Evolutionary conservation across 2,329 filamentous ascomycete genomes (phyloP).

Genomic region (Corniculantispora saksenae): DNA sequence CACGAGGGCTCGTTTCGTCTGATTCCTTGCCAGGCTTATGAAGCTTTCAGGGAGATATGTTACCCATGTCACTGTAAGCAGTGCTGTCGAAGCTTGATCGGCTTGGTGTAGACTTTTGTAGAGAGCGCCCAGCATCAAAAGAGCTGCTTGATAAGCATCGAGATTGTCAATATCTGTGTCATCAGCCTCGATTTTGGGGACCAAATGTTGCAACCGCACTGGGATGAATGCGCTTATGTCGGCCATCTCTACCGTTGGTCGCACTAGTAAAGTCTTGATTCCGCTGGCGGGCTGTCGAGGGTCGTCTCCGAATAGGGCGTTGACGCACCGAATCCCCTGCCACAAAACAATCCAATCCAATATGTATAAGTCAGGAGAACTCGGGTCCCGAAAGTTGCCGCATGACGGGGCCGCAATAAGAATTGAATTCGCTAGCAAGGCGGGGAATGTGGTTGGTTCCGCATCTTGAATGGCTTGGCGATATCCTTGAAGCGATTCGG

Average conservation of each 20-base stretch:
- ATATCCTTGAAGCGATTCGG: slow-evolving; percentile 52
- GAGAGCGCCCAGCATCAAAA: slow-evolving; percentile 53
- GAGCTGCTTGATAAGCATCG: slow-evolving; percentile 40
- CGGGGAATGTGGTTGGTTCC: slow-evolving; percentile 47
- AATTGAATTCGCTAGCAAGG: slow-evolving; percentile 52
- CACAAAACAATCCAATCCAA: slow-evolving; percentile 59
- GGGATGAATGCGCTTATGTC: background rate
- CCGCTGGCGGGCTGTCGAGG: background rate
- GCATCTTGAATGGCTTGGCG: slow-evolving; percentile 51
- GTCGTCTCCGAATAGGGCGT: background rate
- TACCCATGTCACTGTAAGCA: slow-evolving; percentile 55
- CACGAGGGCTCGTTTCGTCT: slow-evolving; percentile 48
- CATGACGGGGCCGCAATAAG: slow-evolving; percentile 54
- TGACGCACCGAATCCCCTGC: slow-evolving; percentile 43
- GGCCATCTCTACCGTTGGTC: background rate
- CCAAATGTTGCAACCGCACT: background rate
- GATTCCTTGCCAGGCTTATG: slow-evolving; percentile 43
- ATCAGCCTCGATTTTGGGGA: background rate
- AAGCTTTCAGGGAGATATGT: slow-evolving; percentile 51
- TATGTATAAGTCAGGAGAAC: slow-evolving; percentile 48
- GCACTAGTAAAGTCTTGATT: slow-evolving; percentile 23
- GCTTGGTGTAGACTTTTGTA: slow-evolving; percentile 49
- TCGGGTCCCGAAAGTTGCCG: slow-evolving; percentile 49
- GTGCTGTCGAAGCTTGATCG: slow-evolving; percentile 44
- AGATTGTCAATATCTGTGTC: background rate